Percentiles rank a stretch among this genome's conserved stretches.
Evolutionary conservation across 139 green algal species (phyloP).

Genomic region (Chlamydomonas sp.): DNA sequence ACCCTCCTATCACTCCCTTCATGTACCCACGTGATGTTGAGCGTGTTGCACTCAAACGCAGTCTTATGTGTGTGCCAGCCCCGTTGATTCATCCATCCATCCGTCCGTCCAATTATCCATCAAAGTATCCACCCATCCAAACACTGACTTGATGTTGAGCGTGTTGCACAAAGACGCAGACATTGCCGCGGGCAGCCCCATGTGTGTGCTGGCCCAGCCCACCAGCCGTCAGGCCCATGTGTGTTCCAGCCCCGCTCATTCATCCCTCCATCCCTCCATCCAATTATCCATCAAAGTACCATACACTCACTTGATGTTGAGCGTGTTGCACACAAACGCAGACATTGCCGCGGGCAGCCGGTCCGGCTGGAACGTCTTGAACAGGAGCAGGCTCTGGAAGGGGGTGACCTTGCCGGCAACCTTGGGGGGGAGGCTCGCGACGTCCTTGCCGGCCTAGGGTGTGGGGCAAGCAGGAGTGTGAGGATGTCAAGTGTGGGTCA

Average conservation of each 20-base stretch:
- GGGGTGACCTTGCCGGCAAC: conserved; percentile 14
- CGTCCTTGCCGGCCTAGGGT: not conserved
- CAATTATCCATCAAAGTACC: too few species aligned
- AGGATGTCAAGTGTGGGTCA: too few species aligned
- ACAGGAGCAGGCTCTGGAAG: conserved; percentile 54
- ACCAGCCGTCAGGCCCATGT: too few species aligned
- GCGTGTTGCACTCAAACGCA: conserved; percentile 39
- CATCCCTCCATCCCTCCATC: too few species aligned
- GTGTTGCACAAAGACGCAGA: conserved; percentile 32
- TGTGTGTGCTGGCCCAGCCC: too few species aligned
- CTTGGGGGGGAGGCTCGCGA: not conserved
- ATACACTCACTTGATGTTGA: conserved; percentile 35
- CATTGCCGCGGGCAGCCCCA: conserved; percentile 52
- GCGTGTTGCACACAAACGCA: conserved; percentile 35
- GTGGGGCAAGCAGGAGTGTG: too few species aligned
- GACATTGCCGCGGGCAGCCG: conserved; percentile 47
- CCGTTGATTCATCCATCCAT: too few species aligned
- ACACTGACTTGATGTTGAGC: conserved; percentile 36
- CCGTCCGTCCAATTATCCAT: too few species aligned
- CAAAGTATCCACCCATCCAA: too few species aligned
- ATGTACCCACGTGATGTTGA: conserved; percentile 34
- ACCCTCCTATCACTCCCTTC: too few species aligned
- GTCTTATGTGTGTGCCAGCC: too few species aligned
- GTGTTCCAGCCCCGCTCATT: too few species aligned
- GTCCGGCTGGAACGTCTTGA: conserved; percentile 52